phyloP scores from a whole-genome alignment of 2,329 filamentous ascomycete genomes.

The Aspergillus uvarum region DNA sequence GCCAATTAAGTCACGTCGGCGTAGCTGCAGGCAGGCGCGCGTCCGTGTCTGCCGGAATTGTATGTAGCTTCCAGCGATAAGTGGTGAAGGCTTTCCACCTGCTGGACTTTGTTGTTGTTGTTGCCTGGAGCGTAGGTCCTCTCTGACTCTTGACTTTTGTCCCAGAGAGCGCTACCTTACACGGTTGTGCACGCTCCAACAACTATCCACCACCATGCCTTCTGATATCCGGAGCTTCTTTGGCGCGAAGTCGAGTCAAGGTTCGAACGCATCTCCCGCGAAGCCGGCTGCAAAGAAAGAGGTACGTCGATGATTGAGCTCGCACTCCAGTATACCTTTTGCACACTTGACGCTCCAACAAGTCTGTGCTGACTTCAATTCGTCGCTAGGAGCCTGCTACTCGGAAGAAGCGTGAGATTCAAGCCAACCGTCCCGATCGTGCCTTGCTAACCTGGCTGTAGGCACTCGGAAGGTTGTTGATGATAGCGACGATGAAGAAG shows the following conservation, averaged over 20 bases:
- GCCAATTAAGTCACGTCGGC: slow-evolving; percentile 23
- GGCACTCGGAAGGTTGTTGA: slow-evolving; percentile 68
- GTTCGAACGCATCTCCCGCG: slow-evolving; percentile 50
- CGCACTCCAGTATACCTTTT: neutral
- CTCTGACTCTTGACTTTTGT: neutral
- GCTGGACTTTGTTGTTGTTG: neutral
- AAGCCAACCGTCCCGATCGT: neutral
- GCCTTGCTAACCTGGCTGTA: slow-evolving; percentile 22
- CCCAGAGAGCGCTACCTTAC: neutral
- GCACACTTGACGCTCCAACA: neutral
- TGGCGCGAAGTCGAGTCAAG: slow-evolving; percentile 67
- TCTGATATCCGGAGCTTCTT: slow-evolving; percentile 90
- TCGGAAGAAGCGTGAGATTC: slow-evolving; percentile 38
- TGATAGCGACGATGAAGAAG: slow-evolving; percentile 74
- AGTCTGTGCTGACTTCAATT: neutral
- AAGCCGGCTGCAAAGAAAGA: slow-evolving; percentile 47
- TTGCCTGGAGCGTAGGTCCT: neutral
- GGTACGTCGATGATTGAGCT: slow-evolving; percentile 32
- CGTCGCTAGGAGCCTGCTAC: slow-evolving; percentile 14
- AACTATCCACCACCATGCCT: slow-evolving; percentile 59
- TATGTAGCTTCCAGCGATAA: neutral
- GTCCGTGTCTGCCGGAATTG: slow-evolving; percentile 24
- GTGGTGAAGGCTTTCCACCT: neutral
- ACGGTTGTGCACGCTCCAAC: slow-evolving; percentile 3
- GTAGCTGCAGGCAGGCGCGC: slow-evolving; percentile 22